phyloP scores from a whole-genome alignment of 768 basidiomycete genomes.

The Kockovaella imperatae region DNA sequence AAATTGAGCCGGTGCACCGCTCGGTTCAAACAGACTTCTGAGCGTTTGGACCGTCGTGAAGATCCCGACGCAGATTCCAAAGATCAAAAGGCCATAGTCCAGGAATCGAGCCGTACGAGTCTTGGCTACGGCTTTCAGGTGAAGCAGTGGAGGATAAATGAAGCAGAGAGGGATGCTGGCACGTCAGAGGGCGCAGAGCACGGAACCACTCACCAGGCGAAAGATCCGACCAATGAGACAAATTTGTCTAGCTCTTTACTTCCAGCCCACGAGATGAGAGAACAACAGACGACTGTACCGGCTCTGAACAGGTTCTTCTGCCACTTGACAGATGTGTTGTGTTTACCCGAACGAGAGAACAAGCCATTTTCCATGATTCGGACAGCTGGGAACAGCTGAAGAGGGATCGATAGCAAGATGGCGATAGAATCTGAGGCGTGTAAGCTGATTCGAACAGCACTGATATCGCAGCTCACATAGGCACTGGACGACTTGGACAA shows the following conservation, averaged over 20 bases:
- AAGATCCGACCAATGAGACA: constrained; percentile 83
- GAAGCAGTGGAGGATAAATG: constrained; percentile 87
- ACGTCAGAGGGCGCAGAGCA: constrained; percentile 3
- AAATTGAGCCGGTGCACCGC: constrained; percentile 46
- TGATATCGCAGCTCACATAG: constrained; percentile 14
- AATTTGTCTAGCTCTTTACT: constrained; percentile 91
- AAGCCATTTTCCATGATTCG: constrained; percentile 94
- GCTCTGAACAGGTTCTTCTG: constrained; percentile 66
- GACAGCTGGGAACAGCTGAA: constrained; percentile 96
- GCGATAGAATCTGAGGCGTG: constrained; percentile 60
- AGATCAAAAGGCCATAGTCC: constrained; percentile 67
- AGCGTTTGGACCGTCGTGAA: constrained; percentile 79
- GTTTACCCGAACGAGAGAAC: constrained; percentile 77
- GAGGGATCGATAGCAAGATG: constrained; percentile 71
- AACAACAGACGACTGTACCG: constrained; percentile 58
- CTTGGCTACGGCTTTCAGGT: constrained; percentile 62
- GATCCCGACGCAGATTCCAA: constrained; percentile 62
- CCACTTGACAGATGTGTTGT: constrained; percentile 77
- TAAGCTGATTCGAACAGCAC: constrained; percentile 51
- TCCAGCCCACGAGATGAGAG: constrained; percentile 64
- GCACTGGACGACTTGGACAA: constrained; percentile 70
- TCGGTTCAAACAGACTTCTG: constrained; percentile 59
- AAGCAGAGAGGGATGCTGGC: constrained; percentile 83
- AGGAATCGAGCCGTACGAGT: constrained; percentile 59
- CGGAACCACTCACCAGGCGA: constrained; percentile 68